phyloP scores from a whole-genome alignment of 345 rosid species.

The Populus alba region DNA sequence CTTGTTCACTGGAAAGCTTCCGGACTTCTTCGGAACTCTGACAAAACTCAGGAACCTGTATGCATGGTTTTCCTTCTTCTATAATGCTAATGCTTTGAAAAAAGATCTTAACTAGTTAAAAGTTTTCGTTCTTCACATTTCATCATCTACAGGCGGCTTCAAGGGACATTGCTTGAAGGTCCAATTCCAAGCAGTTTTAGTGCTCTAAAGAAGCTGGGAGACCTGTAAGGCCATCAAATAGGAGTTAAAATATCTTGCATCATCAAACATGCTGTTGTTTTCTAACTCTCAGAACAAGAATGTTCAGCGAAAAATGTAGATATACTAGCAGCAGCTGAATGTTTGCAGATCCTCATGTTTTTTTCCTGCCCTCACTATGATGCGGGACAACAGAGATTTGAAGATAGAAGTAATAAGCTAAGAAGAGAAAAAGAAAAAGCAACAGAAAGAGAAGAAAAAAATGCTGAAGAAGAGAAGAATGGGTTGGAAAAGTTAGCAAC shows the following conservation, averaged over 20 bases:
- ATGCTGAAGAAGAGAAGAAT: too few species aligned
- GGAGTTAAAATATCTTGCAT: neutral
- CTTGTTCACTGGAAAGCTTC: conserved; percentile 45
- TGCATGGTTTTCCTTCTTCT: conserved; percentile 8
- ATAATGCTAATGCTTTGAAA: neutral
- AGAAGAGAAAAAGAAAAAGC: too few species aligned
- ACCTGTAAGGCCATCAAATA: conserved; percentile 38
- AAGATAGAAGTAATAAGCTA: too few species aligned
- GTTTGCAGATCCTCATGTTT: neutral
- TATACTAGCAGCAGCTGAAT: neutral
- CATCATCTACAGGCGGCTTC: conserved; percentile 37
- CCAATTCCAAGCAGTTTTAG: conserved; percentile 51
- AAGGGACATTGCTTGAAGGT: conserved; percentile 54
- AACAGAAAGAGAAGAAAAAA: too few species aligned
- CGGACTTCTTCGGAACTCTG: conserved; percentile 45
- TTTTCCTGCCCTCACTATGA: neutral
- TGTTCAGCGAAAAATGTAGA: neutral
- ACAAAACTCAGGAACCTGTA: conserved; percentile 48
- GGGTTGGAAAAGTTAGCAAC: too few species aligned
- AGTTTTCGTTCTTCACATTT: neutral
- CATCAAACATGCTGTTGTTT: neutral
- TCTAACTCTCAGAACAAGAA: neutral
- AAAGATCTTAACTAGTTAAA: neutral
- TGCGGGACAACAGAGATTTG: too few species aligned
- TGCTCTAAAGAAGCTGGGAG: conserved; percentile 39